A percentile compares a stretch with the other conserved stretches of the same genome.
These are phyloP conservation scores for Talaromyces sp. DNA, from an alignment of 2,329 filamentous ascomycete species.

Conservation along the genomic window DNA sequence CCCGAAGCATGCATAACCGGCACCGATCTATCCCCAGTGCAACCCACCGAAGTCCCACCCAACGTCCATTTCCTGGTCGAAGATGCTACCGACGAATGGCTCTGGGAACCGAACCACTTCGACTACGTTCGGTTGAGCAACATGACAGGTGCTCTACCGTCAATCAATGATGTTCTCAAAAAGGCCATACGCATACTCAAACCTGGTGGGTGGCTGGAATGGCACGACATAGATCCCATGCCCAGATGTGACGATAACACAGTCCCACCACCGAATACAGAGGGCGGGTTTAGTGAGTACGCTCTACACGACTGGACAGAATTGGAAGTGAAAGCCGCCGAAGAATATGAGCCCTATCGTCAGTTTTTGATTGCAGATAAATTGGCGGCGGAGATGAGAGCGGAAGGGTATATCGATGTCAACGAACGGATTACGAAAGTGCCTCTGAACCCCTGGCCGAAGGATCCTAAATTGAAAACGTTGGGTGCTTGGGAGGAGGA, in stretches of 20 bases:
- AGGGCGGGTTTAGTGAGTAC: slow-evolving; percentile 30
- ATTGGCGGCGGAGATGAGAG: slow-evolving; percentile 50
- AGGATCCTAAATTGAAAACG: slow-evolving; percentile 43
- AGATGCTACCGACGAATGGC: slow-evolving; percentile 60
- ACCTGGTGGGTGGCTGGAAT: slow-evolving; percentile 51
- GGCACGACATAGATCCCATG: slow-evolving; percentile 42
- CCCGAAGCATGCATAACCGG: slow-evolving; percentile 56
- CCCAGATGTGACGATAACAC: slow-evolving; percentile 51
- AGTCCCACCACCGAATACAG: slow-evolving; percentile 43
- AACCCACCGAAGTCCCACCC: slow-evolving; percentile 60
- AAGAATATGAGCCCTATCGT: slow-evolving; percentile 38
- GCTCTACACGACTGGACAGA: slow-evolving; percentile 48
- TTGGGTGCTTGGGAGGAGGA: slow-evolving; percentile 47
- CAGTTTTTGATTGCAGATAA: slow-evolving; percentile 51
- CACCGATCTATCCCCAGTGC: slow-evolving; percentile 64
- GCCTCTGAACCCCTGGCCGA: slow-evolving; percentile 49
- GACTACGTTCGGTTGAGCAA: slow-evolving; percentile 58
- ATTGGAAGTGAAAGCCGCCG: slow-evolving; percentile 39
- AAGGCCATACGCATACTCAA: slow-evolving; percentile 14
- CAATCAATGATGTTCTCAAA: slow-evolving; percentile 52
- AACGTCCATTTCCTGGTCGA: slow-evolving; percentile 73
- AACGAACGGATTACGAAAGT: slow-evolving; percentile 50
- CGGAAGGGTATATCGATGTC: slow-evolving; percentile 55
- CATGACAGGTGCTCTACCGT: slow-evolving; percentile 53
- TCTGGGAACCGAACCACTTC: slow-evolving; percentile 47